These are phyloP conservation scores for Psilocybe tampanensis DNA, from an alignment of 768 basidiomycete genomes.

Conservation along the genomic window DNA sequence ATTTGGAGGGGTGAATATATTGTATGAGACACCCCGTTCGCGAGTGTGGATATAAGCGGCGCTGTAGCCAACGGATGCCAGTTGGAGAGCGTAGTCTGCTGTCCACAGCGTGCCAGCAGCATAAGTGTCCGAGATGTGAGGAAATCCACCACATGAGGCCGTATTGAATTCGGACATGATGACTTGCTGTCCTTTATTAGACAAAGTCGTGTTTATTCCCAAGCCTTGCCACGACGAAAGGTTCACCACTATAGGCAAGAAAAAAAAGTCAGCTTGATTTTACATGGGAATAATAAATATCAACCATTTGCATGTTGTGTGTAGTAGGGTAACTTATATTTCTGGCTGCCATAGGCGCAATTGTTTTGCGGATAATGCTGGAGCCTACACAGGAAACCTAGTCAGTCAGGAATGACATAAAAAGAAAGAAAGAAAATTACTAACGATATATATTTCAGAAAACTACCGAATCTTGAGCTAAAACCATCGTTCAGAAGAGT, in stretches of 20 bases:
- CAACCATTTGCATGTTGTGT: conserved; percentile 48
- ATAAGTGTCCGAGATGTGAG: conserved; percentile 51
- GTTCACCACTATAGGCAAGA: conserved; percentile 31
- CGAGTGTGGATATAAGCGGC: conserved; percentile 57
- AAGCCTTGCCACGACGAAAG: conserved; percentile 48
- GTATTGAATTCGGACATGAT: conserved; percentile 60
- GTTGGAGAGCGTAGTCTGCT: conserved; percentile 53
- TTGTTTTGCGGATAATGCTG: conserved; percentile 59
- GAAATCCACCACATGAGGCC: conserved; percentile 54
- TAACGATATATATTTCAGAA: conserved; percentile 52
- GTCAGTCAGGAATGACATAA: neutral
- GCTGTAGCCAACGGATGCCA: conserved; percentile 49
- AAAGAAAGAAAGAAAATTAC: conserved; percentile 12
- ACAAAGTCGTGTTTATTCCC: conserved; percentile 38
- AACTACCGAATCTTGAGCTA: conserved; percentile 33
- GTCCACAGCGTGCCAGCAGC: conserved; percentile 54
- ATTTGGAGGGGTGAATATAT: conserved; percentile 46
- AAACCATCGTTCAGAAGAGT: conserved; percentile 45
- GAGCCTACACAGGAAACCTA: conserved; percentile 28
- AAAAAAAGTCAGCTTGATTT: neutral
- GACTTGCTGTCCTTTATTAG: conserved; percentile 36
- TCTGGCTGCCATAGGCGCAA: conserved; percentile 33
- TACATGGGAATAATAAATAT: neutral
- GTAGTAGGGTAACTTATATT: conserved; percentile 44
- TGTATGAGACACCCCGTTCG: conserved; percentile 54